phyloP scores from a whole-genome alignment of 306 rosid species.

The Cyamopsis tetragonoloba region DNA sequence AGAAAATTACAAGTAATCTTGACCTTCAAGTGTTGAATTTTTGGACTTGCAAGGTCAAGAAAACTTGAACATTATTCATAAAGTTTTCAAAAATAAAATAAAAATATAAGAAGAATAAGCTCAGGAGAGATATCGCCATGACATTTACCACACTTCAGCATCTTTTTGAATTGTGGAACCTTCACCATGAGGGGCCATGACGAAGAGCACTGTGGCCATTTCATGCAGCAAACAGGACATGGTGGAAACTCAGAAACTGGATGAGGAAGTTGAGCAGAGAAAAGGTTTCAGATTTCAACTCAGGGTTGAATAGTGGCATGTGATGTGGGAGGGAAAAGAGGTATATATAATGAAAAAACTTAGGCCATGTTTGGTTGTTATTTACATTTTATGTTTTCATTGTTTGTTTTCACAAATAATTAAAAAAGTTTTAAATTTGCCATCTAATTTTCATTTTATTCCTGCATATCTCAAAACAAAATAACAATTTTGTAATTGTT shows the following conservation, averaged over 20 bases:
- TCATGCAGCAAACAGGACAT: background rate
- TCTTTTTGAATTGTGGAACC: background rate
- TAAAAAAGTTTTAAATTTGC: no score
- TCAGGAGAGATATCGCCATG: constrained; percentile 92
- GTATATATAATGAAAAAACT: constrained; percentile 33
- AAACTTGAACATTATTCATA: constrained; percentile 51
- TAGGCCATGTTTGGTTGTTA: no score
- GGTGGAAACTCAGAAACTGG: background rate
- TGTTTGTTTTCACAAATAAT: no score
- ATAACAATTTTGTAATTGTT: no score
- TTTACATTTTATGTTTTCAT: no score
- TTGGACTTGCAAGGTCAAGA: constrained; percentile 99
- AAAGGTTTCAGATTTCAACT: background rate
- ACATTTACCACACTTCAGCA: constrained; percentile 13
- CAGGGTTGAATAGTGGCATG: constrained; percentile 31
- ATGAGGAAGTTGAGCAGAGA: background rate
- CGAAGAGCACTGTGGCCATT: background rate
- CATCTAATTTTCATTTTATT: no score
- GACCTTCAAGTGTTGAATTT: rapidly evolving
- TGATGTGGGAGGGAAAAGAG: constrained; percentile 13
- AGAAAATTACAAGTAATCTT: background rate
- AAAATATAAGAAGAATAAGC: constrained; percentile 46
- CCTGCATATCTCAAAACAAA: no score
- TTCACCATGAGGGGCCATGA: constrained; percentile 11
- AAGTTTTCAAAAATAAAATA: background rate